Base-by-base conservation (phyloP, 139 green algal species). In the Coelastrella sp. region DNA sequence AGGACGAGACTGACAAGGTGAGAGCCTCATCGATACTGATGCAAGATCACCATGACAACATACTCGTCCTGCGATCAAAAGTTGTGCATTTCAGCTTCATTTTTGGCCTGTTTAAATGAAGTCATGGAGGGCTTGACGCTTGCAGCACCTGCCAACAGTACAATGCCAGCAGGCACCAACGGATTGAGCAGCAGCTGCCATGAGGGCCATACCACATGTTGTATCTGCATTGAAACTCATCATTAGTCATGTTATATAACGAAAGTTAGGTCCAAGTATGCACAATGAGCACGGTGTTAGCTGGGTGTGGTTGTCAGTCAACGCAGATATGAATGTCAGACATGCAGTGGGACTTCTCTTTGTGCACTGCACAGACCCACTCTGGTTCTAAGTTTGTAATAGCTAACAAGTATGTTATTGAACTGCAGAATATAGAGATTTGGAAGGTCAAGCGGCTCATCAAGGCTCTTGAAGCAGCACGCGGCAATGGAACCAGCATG, bases 401-500 rank as follows among this genome's bases (percentile, higher is more conserved):
- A 21, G 7, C 6, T 64, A 9, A 9, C 21, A 19, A 32, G 53
- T 21, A 64, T 27, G 30, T 21, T 64, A 23, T 93, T 94, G 79
- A 93, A 96, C 53, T 64, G 25, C 94, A 95, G 81, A 94, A 97
- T 57, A 95, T 98, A 51, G 93, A 97, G 78, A 95, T 98, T 71
- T 98, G 95, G 95, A 98, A 98, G 86, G 94, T 98, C 62, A 98
- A 98, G 91, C 91, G 96, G 84, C 75, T 98, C 2, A 98, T 98
- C 73, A 98, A 98, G 83, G 94, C 86, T 15, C 86, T 98, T 73
- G 92, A 98, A 83, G 87, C 88, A 43, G 95, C 96, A 0, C 79
- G 92, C 23, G 96, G 97, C 40, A 99, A 99, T 87, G 97, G 97
- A n/a, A 99, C 97, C 21, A 98, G 93, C 72, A 99, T 99, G 97